phyloP scores from a whole-genome alignment of 768 basidiomycete species.

The Pseudohyphozyma bogoriensis region DNA sequence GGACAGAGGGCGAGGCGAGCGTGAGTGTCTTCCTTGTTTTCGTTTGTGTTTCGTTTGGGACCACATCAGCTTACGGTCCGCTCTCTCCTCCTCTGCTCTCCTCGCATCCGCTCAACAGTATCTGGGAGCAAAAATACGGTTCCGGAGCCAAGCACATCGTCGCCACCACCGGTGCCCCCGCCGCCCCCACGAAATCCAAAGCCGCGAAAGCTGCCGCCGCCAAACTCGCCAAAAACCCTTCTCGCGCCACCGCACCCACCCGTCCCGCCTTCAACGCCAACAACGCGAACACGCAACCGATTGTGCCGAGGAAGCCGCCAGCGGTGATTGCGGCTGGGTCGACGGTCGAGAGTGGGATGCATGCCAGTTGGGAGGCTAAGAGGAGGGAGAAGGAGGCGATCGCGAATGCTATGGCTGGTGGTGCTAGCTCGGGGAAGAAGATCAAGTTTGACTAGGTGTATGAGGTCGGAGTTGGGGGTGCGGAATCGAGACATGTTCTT shows the following conservation, averaged over 20 bases:
- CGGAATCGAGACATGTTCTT: too few species aligned
- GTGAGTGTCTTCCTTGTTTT: conserved; percentile 54
- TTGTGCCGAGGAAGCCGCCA: conserved; percentile 3
- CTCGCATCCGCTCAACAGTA: conserved; percentile 47
- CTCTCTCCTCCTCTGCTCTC: too few species aligned
- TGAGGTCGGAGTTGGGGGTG: too few species aligned
- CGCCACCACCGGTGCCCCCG: conserved; percentile 37
- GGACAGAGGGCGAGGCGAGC: conserved; percentile 89
- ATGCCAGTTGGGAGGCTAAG: conserved; percentile 97
- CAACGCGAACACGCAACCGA: conserved; percentile 13
- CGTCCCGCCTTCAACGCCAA: conserved; percentile 5
- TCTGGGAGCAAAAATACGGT: conserved; percentile 97
- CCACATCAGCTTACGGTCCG: too few species aligned
- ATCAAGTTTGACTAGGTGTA: too few species aligned
- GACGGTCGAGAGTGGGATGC: conserved; percentile 46
- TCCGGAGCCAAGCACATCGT: conserved; percentile 82
- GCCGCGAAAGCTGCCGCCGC: conserved; percentile 13
- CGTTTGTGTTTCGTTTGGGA: neutral
- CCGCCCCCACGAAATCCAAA: conserved; percentile 35
- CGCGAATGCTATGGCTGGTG: conserved; percentile 44
- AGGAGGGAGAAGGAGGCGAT: conserved; percentile 52
- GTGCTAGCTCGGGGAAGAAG: conserved; percentile 71
- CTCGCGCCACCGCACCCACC: neutral
- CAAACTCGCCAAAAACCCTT: neutral
- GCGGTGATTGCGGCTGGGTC: too few species aligned